A percentile compares a stretch with the other conserved stretches of the same genome.
Conservation (phyloP, 2,329 filamentous ascomycete genomes). For the Tolypocladium cylindrosporum region DNA sequence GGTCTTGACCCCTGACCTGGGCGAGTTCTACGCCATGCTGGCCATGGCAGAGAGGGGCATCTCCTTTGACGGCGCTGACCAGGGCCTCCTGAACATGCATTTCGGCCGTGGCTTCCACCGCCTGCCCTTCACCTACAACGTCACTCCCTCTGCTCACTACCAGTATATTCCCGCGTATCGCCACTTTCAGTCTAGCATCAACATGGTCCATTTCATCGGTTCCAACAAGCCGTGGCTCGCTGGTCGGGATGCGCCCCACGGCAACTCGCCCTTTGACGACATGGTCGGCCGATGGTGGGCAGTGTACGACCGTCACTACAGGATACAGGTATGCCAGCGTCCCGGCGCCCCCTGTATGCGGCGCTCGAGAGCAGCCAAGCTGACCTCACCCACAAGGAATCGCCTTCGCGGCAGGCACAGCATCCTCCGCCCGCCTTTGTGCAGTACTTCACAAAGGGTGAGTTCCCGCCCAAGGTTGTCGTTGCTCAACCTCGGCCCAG, state of each 20-base stretch:
- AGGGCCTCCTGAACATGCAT: slow-evolving; percentile 91
- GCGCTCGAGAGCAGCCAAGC: neutral
- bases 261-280: slow-evolving; percentile 63
- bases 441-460: slow-evolving; percentile 44
- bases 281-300: slow-evolving; percentile 88
- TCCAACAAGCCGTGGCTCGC: slow-evolving; percentile 79
- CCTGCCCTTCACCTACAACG: slow-evolving; percentile 92
- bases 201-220: slow-evolving; percentile 90
- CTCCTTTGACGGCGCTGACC: slow-evolving; percentile 95
- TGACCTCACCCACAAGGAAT: slow-evolving; percentile 8
- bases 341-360: neutral
- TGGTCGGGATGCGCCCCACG: slow-evolving; percentile 44
- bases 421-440: slow-evolving; percentile 26
- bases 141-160: slow-evolving; percentile 92
- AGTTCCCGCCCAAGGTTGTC: slow-evolving; percentile 30
- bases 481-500: slow-evolving; percentile 5
- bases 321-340: slow-evolving; percentile 32
- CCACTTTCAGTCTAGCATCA: slow-evolving; percentile 85
- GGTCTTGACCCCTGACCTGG: slow-evolving; percentile 77
- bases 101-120: slow-evolving; percentile 78
- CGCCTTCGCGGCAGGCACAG: slow-evolving; percentile 3
- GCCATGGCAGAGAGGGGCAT: slow-evolving; percentile 78
- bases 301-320: slow-evolving; percentile 82
- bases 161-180: slow-evolving; percentile 93
- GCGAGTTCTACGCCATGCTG: slow-evolving; percentile 75